phyloP scores from a whole-genome alignment of 2,329 filamentous ascomycete species.

The Mycogone perniciosa region DNA sequence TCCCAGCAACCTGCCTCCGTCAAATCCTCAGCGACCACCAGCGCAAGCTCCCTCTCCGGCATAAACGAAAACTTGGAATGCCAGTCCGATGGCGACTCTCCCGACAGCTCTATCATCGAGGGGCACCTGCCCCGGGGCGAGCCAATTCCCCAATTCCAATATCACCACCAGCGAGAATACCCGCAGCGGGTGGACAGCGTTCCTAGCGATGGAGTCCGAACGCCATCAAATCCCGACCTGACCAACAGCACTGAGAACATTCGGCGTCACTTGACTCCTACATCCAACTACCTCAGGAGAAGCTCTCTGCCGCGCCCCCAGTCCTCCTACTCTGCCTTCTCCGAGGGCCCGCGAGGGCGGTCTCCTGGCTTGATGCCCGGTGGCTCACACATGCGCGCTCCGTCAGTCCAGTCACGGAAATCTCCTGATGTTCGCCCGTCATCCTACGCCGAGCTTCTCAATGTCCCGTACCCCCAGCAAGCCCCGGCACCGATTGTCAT shows the following conservation, averaged over 20 bases:
- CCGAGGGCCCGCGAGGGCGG: constrained; percentile 61
- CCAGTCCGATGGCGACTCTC: constrained; percentile 39
- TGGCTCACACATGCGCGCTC: constrained; percentile 38
- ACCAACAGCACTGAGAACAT: constrained; percentile 44
- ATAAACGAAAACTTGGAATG: constrained; percentile 42
- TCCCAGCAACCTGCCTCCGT: constrained; percentile 42
- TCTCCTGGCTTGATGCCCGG: constrained; percentile 44
- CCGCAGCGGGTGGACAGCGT: constrained; percentile 37
- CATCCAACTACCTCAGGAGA: constrained; percentile 46
- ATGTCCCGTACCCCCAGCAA: constrained; percentile 74
- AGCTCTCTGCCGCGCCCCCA: constrained; percentile 61
- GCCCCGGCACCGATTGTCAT: constrained; percentile 59
- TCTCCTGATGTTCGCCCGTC: constrained; percentile 49
- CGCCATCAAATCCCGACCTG: constrained; percentile 46
- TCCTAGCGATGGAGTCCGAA: constrained; percentile 36
- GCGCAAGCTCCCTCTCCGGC: constrained; percentile 49
- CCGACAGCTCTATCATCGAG: constrained; percentile 45
- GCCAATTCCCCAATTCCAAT: constrained; percentile 53
- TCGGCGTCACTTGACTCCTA: constrained; percentile 58
- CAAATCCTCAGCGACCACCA: constrained; percentile 49
- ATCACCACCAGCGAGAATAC: constrained; percentile 52
- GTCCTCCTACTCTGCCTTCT: constrained; percentile 69
- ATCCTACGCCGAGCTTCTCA: constrained; percentile 55
- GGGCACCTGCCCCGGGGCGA: constrained; percentile 35
- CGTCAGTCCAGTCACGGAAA: constrained; percentile 45